Evolutionary conservation across 257 asterid genomes (phyloP).

Genomic region (Rehmannia glutinosa): DNA sequence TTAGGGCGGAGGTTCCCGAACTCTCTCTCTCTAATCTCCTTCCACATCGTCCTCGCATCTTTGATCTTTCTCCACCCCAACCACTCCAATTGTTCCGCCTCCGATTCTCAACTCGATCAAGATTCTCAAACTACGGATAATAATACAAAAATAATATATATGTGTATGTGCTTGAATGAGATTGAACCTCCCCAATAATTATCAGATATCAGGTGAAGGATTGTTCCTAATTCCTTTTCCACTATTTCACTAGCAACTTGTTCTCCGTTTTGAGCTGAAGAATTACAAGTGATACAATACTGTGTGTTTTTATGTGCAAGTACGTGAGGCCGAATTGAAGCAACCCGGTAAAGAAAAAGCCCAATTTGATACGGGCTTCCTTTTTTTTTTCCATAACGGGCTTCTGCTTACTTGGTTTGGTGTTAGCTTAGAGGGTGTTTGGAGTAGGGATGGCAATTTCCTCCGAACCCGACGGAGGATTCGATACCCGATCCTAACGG

Average conservation of each 20-base stretch:
- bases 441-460: no score
- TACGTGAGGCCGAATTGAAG: no score
- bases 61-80: conserved; percentile 40
- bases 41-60: conserved; percentile 99
- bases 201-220: neutral
- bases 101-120: conserved; percentile 20
- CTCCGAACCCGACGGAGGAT: no score
- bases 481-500: no score
- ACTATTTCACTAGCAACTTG: neutral
- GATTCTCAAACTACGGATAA: conserved; percentile 13
- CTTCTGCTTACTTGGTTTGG: no score
- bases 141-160: neutral
- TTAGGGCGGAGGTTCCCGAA: conserved; percentile 81
- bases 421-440: no score
- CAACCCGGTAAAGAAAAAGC: no score
- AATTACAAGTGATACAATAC: neutral
- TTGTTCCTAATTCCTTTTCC: neutral
- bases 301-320: neutral
- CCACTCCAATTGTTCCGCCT: conserved; percentile 23
- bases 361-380: no score
- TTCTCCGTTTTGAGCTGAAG: neutral
- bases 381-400: no score
- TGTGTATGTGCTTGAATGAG: neutral
- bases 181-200: neutral
- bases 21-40: conserved; percentile 91